A percentile compares a stretch with the other conserved stretches of the same genome.
Conservation (phyloP, 345 rosid species). For the Syzygium aqueum region DNA sequence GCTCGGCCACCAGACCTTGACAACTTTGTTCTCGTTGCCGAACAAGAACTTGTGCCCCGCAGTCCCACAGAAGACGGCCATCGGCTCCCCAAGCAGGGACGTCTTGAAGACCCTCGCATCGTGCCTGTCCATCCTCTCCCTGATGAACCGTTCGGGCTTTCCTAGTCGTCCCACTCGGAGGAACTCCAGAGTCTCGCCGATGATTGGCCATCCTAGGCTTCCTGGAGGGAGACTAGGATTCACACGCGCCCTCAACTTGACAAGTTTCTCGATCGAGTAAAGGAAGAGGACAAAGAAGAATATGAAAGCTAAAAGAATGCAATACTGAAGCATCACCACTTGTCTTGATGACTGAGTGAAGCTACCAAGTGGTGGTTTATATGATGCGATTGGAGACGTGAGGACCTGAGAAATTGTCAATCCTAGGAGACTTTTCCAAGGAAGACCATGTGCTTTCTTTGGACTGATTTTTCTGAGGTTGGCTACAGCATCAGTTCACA, state of each 20-base stretch:
- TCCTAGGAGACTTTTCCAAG: not conserved
- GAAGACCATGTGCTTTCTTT: not conserved
- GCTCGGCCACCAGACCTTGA: not conserved
- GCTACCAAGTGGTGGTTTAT: not conserved
- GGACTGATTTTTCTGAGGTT: not conserved
- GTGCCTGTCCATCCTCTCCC: not conserved
- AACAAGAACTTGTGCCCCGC: not conserved
- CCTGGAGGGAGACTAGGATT: not conserved
- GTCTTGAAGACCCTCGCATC: not conserved
- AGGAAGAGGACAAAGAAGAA: not conserved
- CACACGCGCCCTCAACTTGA: not conserved
- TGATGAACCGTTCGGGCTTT: not conserved
- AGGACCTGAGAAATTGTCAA: not conserved
- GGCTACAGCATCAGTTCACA: not conserved
- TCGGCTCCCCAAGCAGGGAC: not conserved
- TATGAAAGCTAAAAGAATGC: not conserved
- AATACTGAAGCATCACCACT: not conserved
- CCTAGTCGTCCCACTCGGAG: not conserved
- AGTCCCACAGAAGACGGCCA: not conserved
- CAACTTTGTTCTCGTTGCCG: not conserved
- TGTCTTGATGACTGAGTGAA: not conserved
- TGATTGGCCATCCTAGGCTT: not conserved
- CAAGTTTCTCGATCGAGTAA: not conserved
- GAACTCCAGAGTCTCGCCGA: not conserved
- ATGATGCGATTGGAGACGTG: not conserved